Conservation (phyloP, 352 stramenopile species). For the Phytophthora pini region DNA sequence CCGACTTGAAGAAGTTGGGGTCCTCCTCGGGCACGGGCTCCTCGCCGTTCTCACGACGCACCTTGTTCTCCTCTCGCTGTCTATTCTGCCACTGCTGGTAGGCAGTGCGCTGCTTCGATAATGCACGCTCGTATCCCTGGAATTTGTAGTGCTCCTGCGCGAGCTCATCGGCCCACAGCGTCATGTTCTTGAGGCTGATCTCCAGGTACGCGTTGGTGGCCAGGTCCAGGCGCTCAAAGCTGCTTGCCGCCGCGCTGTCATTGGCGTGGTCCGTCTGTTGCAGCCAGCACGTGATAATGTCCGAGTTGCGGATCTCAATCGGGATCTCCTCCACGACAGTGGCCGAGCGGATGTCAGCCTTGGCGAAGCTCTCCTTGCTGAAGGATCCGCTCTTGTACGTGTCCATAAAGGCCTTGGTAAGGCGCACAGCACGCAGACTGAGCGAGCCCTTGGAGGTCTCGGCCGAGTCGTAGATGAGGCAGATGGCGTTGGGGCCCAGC, state of each 20-base stretch:
- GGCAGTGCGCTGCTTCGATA: slow-evolving; percentile 84
- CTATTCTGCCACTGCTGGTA: slow-evolving; percentile 89
- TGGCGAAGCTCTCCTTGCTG: slow-evolving; percentile 87
- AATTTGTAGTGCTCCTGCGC: slow-evolving; percentile 96
- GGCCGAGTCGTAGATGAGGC: slow-evolving; percentile 97
- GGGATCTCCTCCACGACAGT: slow-evolving; percentile 97
- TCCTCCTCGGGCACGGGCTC: slow-evolving; percentile 84
- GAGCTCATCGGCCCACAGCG: slow-evolving; percentile 97
- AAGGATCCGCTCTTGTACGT: slow-evolving; percentile 89
- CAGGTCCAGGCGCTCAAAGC: slow-evolving; percentile 96
- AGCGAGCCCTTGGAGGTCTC: slow-evolving; percentile 95
- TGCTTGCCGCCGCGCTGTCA: slow-evolving; percentile 73
- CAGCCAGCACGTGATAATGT: slow-evolving; percentile 95
- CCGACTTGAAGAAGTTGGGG: slow-evolving; percentile 86
- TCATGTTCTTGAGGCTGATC: slow-evolving; percentile 99
- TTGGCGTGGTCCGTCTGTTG: slow-evolving; percentile 83
- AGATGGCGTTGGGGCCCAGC: slow-evolving; percentile 97
- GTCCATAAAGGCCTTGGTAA: slow-evolving; percentile 95
- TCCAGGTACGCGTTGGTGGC: slow-evolving; percentile 96
- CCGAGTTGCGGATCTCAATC: slow-evolving; percentile 95
- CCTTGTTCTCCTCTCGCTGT: slow-evolving; percentile 91
- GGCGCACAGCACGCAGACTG: slow-evolving; percentile 95
- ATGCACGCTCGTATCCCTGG: slow-evolving; percentile 87
- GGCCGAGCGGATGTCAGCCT: slow-evolving; percentile 81
- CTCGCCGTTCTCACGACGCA: slow-evolving; percentile 78